Base-by-base conservation (phyloP, 2,329 filamentous ascomycete genomes). In the Fusarium annulatum region DNA sequence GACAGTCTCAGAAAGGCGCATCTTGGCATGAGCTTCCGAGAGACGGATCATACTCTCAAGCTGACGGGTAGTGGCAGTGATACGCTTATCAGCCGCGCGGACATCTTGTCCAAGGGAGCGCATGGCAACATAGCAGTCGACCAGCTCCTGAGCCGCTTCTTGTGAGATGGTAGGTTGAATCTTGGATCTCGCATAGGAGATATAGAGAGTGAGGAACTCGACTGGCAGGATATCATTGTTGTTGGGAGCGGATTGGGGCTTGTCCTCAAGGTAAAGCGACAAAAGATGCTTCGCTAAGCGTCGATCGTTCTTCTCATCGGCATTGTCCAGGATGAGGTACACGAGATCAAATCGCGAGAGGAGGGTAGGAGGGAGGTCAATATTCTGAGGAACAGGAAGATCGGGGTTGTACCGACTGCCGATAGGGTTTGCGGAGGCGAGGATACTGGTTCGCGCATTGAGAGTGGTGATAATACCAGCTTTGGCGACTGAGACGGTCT, bases 21-120 rank as follows among this genome's bases (percentile, higher is more conserved):
- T 99, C 83, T 98, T 98, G 56, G 96, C 97, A 83, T 99, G 97
- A 1, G 95, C 96, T 85, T 99, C 96, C 3, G 95, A 86, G 7
- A 99, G 92, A 70, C 96, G 96, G 80, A 99, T 98, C 97, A 99
- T 99, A 51, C 93, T 96, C 84, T 99, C 97, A 10, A 99, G 88
- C 84, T 99, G 96, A 80, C 96, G 91, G 1, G 97, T 99, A 7
- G 96, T 99, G 45, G 96, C 96, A 0, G 96, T 99, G 84, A 99
- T 99, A 75, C 96, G 94, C 82, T 97, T 96, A 83, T 99, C 97
- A 7, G 94, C 90, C 5, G 95, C 89, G 55, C 96, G 94, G 41
- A 96, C 92, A 77, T 95, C 93, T 76, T 95, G 92, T 52, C 96
- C 96, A 0, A 99, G 91, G 79, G 95, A 94, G 74, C 96, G 95